Evolutionary conservation across 805 yeast genomes (phyloP), one percentile per base, ranked within the genome.

Genomic region (Jamesozyma rosinii): DNA sequence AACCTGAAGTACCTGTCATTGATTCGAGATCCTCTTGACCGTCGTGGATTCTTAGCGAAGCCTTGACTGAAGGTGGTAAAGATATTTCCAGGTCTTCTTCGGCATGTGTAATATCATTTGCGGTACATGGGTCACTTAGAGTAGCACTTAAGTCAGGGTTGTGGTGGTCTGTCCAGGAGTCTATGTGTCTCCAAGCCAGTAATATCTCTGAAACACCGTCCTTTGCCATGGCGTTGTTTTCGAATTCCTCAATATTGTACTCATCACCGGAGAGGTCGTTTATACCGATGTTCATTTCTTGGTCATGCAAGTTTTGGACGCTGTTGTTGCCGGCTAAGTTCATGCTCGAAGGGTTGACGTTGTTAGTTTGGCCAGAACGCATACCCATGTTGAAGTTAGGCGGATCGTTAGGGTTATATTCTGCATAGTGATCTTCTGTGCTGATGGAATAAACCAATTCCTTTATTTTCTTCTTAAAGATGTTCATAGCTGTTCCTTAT

Each of bases 161-260:
- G 62, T 86, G 74, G 44, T 77, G 76, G 30, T 75, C 72, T 17
- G 90, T 69, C 96, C 97, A 90, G 17, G 77, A 69, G 51, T 85
- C 90, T 45, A 90, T 79, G 55, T 89, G 89, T 49, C 83, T 75
- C 97, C 97, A 90, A 11, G 96, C 83, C 19, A 79, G 74, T 31
- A 81, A 70, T 1, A 75, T 69, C 49, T 89, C 86, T 42, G 90
- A 79, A 21, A 83, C 81, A 38, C 94, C 95, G 36, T 77, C 83
- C 15, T 57, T 55, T 27, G 40, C 34, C 22, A 45, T 38, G 14
- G 42, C 53, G n/a, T 33, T 38, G 22, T 49, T 35, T 11, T 46
- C 46, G 17, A 47, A 46, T 44, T 52, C 53, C 34, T 68, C 70
- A 20, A 72, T 74, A 43, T 66, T 68, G 49, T 37, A 41, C 24